Percentiles rank a stretch among this genome's conserved stretches.
phyloP scores from a whole-genome alignment of 139 green algal species.

The Gonium pectorale region DNA sequence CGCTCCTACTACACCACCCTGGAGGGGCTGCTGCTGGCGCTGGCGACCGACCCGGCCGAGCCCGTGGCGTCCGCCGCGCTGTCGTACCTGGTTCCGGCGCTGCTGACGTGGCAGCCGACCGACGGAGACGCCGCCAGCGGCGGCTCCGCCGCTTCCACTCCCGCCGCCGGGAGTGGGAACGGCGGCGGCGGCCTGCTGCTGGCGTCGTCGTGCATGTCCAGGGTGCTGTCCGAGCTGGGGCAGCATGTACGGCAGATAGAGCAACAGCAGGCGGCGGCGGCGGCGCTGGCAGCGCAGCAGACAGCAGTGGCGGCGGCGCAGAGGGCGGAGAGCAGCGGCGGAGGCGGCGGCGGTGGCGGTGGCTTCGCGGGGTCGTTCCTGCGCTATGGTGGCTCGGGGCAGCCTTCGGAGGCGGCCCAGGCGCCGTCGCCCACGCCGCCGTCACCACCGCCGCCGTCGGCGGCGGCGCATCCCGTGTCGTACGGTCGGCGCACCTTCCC shows the following conservation, averaged over 20 bases:
- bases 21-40: conserved; percentile 40
- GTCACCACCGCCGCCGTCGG: background rate
- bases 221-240: conserved; percentile 12
- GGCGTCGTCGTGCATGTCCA: conserved; percentile 30
- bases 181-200: background rate
- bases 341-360: background rate
- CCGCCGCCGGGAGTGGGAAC: too few relatives aligned
- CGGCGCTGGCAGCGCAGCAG: background rate
- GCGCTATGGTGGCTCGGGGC: background rate
- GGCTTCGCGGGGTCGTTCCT: background rate
- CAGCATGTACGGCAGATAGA: background rate
- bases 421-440: background rate
- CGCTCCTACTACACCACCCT: conserved; percentile 46
- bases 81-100: conserved; percentile 37
- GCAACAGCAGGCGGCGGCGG: background rate
- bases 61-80: conserved; percentile 27
- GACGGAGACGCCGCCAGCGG: background rate
- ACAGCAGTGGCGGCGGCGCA: background rate
- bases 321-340: background rate
- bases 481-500: conserved; percentile 15
- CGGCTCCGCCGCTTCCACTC: too few relatives aligned
- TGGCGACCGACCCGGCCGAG: conserved; percentile 37
- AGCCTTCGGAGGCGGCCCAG: background rate
- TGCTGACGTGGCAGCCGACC: conserved; percentile 38
- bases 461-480: background rate